Percentiles rank a stretch among this genome's conserved stretches.
Conservation (phyloP, 2,329 filamentous ascomycete species). For the Aspergillus nomiae region DNA sequence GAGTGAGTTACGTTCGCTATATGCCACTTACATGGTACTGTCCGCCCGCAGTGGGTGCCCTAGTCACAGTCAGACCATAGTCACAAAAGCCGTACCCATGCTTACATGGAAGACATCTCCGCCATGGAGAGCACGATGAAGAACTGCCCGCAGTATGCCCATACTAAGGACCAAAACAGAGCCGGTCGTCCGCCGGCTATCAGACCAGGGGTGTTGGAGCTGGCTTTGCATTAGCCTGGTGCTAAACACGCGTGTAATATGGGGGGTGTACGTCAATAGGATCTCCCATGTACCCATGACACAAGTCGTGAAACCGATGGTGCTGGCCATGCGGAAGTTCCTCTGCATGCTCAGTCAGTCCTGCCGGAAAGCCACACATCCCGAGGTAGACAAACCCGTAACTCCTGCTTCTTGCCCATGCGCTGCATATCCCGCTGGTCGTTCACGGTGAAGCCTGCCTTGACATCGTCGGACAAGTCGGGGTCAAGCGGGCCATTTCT, state of each 20-base stretch:
- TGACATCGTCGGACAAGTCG: not conserved
- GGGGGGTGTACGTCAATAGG: not conserved
- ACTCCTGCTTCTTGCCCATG: slow-evolving; percentile 8
- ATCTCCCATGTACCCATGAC: slow-evolving; percentile 8
- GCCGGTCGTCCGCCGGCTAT: not conserved
- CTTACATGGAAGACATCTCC: slow-evolving; percentile 8
- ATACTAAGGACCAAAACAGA: slow-evolving; percentile 5
- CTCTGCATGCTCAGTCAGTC: not conserved
- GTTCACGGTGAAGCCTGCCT: not conserved
- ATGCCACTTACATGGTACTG: slow-evolving; percentile 1
- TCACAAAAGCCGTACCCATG: not conserved
- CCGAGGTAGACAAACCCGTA: not conserved
- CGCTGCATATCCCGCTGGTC: slow-evolving; percentile 7
- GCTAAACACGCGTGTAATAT: not conserved
- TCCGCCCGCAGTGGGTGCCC: slow-evolving; percentile 6
- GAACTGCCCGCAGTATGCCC: not conserved
- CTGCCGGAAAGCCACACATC: not conserved
- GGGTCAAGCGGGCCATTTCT: not conserved
- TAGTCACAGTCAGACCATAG: not conserved
- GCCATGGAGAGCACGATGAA: slow-evolving; percentile 4
- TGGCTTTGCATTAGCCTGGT: not conserved
- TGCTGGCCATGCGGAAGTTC: slow-evolving; percentile 4
- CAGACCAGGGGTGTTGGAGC: not conserved
- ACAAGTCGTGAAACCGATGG: slow-evolving; percentile 5
- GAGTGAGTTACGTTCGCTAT: not conserved